Percentiles rank a stretch among this genome's conserved stretches.
Evolutionary conservation across 805 yeast species (phyloP).

Genomic region (Ogataea methanolica): DNA sequence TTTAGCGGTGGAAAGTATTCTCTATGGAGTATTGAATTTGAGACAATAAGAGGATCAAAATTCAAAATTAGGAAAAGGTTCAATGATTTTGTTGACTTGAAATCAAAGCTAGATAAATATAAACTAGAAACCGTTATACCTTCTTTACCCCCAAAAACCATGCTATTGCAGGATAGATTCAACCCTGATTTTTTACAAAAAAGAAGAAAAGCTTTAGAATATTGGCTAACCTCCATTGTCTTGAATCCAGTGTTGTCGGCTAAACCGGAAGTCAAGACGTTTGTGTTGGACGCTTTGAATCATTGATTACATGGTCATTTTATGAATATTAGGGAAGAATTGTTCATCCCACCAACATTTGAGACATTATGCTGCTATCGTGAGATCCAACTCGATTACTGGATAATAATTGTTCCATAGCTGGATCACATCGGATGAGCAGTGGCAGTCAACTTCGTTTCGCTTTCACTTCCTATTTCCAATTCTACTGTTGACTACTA

Average conservation of each 20-base stretch:
- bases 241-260: conserved; percentile 44
- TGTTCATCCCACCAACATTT: background rate
- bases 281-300: conserved; percentile 24
- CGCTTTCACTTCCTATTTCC: too few relatives aligned
- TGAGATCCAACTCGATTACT: too few relatives aligned
- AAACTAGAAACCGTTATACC: conserved; percentile 40
- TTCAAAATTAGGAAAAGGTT: conserved; percentile 56
- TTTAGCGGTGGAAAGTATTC: conserved; percentile 24
- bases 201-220: conserved; percentile 54
- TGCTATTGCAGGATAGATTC: conserved; percentile 22
- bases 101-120: conserved; percentile 34
- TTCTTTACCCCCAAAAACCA: conserved; percentile 46
- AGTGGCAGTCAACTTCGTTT: too few relatives aligned
- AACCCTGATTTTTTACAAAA: conserved; percentile 43
- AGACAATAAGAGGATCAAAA: conserved; percentile 29
- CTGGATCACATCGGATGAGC: too few relatives aligned
- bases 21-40: conserved; percentile 26
- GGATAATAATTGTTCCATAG: too few relatives aligned
- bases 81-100: conserved; percentile 54
- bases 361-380: too few relatives aligned
- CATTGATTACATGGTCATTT: background rate
- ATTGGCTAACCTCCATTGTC: conserved; percentile 51
- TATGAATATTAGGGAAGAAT: background rate
- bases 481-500: too few relatives aligned
- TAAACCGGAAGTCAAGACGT: conserved; percentile 34